A percentile compares a stretch with the other conserved stretches of the same genome.
Conservation (phyloP, 108 stramenopile genomes). For the Nitzschia sp. region DNA sequence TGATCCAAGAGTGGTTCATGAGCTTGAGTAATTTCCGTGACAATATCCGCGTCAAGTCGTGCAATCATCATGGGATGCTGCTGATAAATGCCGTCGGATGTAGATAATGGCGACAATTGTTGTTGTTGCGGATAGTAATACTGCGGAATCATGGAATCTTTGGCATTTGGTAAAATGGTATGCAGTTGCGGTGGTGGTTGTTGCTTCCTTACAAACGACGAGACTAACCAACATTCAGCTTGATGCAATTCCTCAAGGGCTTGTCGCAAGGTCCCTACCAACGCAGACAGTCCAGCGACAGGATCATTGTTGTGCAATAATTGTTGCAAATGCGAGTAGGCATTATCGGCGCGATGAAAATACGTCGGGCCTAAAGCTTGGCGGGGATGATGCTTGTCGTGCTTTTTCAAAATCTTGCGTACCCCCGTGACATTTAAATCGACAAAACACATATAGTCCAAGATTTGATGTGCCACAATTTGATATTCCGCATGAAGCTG, state of each 20-base stretch:
- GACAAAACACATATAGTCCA: constrained; percentile 11
- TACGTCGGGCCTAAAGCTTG: no score
- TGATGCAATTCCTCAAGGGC: constrained; percentile 37
- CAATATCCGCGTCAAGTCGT: not conserved
- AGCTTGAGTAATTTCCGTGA: constrained; percentile 2
- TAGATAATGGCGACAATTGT: no score
- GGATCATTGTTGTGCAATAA: constrained; percentile 30
- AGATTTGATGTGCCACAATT: not conserved
- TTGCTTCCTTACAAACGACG: not conserved
- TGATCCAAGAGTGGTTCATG: constrained; percentile 39
- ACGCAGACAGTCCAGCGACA: constrained; percentile 38
- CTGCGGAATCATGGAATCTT: no score
- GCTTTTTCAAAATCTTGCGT: constrained; percentile 85
- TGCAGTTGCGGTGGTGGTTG: not conserved
- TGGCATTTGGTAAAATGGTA: not conserved
- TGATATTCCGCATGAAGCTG: not conserved
- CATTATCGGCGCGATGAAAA: not conserved
- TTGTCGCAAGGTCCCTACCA: constrained; percentile 36
- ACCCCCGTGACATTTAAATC: constrained; percentile 62
- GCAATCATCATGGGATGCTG: not conserved
- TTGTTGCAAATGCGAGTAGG: not conserved
- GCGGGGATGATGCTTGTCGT: constrained; percentile 59
- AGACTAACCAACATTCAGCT: constrained; percentile 28
- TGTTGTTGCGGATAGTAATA: no score
- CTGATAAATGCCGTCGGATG: no score